These are phyloP conservation scores for Balansia obtecta DNA, from an alignment of 2,329 filamentous ascomycete species.

Conservation along the genomic window DNA sequence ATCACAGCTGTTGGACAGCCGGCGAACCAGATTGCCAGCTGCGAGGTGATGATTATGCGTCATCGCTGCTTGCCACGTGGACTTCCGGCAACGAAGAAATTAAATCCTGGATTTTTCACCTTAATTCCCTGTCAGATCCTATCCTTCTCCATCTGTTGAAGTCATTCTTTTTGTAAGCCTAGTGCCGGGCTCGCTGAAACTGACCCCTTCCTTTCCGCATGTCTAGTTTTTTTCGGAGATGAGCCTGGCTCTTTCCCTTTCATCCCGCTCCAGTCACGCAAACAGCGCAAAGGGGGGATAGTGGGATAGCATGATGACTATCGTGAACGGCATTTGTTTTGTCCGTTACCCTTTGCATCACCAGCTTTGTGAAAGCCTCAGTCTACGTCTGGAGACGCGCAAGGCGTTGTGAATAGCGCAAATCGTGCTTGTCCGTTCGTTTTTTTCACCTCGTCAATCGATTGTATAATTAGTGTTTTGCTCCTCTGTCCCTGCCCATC, in stretches of 20 bases:
- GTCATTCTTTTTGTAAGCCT: no score
- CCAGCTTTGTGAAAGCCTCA: background rate
- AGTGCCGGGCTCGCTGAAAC: background rate
- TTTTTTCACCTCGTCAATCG: background rate
- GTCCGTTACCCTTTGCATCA: background rate
- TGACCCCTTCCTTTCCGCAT: slow-evolving; percentile 1
- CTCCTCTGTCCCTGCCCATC: background rate
- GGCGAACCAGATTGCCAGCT: slow-evolving; percentile 3
- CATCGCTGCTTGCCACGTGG: slow-evolving; percentile 5
- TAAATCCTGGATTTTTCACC: background rate
- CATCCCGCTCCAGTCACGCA: slow-evolving; percentile 5
- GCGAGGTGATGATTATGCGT: background rate
- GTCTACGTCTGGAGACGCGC: background rate
- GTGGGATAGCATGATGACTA: slow-evolving; percentile 2
- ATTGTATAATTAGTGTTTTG: background rate
- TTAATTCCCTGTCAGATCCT: no score
- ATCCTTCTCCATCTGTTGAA: no score
- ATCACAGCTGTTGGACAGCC: slow-evolving; percentile 2
- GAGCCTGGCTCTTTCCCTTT: slow-evolving; percentile 5
- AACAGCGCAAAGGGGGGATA: slow-evolving; percentile 5
- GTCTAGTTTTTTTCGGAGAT: slow-evolving; percentile 3
- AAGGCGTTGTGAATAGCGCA: slow-evolving; percentile 1
- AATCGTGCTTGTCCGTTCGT: slow-evolving; percentile 6
- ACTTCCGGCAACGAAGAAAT: background rate
- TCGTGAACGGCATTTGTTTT: slow-evolving; percentile 1